These are phyloP conservation scores for Escovopsis sp. DNA, from an alignment of 2,329 filamentous ascomycete genomes.

Conservation along the genomic window DNA sequence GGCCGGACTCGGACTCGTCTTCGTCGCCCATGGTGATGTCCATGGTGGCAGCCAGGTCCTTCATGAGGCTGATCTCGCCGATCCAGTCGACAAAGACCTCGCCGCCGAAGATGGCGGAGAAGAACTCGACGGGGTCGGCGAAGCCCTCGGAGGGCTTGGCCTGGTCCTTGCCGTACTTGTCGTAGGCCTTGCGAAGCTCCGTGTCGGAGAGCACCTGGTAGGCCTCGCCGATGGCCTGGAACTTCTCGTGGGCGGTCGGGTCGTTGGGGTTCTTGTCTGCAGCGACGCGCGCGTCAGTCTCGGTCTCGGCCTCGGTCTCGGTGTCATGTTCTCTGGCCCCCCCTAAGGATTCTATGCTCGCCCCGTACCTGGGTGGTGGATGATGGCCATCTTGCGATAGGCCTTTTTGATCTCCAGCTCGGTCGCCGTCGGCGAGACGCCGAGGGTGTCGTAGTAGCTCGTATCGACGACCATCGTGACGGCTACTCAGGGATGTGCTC, in stretches of 20 bases:
- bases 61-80: conserved; percentile 96
- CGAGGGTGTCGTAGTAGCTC: conserved; percentile 74
- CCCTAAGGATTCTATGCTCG: neutral
- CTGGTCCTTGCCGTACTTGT: conserved; percentile 92
- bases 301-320: too few species aligned
- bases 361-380: conserved; percentile 66
- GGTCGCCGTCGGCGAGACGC: conserved; percentile 70
- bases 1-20: conserved; percentile 39
- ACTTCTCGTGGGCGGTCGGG: conserved; percentile 82
- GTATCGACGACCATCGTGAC: conserved; percentile 72
- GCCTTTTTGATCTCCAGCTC: conserved; percentile 95
- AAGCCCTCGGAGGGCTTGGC: conserved; percentile 86
- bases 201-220: conserved; percentile 75
- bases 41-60: conserved; percentile 95
- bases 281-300: neutral
- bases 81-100: conserved; percentile 95
- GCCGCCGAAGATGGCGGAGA: conserved; percentile 94
- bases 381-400: conserved; percentile 86
- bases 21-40: conserved; percentile 86
- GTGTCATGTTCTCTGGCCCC: too few species aligned
- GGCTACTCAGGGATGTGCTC: neutral
- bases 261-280: conserved; percentile 96
- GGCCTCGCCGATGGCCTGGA: conserved; percentile 69
- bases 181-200: conserved; percentile 80
- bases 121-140: conserved; percentile 93